phyloP scores from a whole-genome alignment of 2,329 filamentous ascomycete genomes.

The Pseudocercospora ulei region DNA sequence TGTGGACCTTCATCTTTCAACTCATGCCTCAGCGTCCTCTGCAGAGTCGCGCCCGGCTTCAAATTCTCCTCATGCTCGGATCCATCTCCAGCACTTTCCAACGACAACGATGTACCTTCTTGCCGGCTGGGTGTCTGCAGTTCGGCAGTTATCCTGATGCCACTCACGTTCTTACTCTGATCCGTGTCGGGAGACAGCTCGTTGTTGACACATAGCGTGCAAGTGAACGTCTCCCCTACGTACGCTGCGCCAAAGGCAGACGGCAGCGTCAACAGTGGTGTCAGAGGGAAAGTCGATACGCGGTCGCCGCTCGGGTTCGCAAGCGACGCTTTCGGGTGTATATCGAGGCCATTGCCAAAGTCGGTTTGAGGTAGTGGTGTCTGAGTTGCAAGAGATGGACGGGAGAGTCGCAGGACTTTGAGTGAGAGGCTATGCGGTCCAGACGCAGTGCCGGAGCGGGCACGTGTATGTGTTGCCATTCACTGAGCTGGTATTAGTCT shows the following conservation, averaged over 20 bases:
- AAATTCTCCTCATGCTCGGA: conserved; percentile 41
- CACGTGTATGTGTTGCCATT: conserved; percentile 30
- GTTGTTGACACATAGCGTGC: conserved; percentile 92
- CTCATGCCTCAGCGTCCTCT: conserved; percentile 74
- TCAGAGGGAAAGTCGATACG: conserved; percentile 48
- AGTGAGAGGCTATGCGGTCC: conserved; percentile 70
- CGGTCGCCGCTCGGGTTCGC: conserved; percentile 53
- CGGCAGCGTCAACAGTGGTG: conserved; percentile 65
- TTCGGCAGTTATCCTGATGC: conserved; percentile 76
- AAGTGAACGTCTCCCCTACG: conserved; percentile 89
- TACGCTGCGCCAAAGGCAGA: conserved; percentile 89
- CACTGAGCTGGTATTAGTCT: background rate
- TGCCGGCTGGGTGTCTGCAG: conserved; percentile 85
- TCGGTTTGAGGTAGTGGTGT: conserved; percentile 51
- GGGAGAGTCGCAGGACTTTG: conserved; percentile 74
- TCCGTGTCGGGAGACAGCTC: conserved; percentile 46
- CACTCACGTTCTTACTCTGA: conserved; percentile 50
- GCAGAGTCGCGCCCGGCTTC: conserved; percentile 57
- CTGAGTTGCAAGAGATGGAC: conserved; percentile 65
- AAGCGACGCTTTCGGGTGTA: conserved; percentile 56
- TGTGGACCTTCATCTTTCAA: conserved; percentile 91
- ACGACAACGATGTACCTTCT: conserved; percentile 51
- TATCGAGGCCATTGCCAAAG: conserved; percentile 41
- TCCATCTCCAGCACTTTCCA: conserved; percentile 38
- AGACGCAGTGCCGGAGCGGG: conserved; percentile 33